Percentiles rank a stretch among this genome's conserved stretches.
phyloP scores from a whole-genome alignment of 768 basidiomycete genomes.

The Termitomyces sp. region DNA sequence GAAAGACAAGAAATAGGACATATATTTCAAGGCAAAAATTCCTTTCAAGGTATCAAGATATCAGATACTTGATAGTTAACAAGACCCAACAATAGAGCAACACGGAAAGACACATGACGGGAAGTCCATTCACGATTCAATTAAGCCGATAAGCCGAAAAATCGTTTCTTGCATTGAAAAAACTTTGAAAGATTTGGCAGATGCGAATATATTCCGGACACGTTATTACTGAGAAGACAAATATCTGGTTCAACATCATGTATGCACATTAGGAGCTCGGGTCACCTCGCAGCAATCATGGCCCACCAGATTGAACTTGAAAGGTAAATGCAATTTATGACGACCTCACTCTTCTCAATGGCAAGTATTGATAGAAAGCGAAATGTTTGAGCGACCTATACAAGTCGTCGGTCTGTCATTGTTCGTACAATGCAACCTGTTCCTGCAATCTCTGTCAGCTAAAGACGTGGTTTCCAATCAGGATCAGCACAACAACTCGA shows the following conservation, averaged over 20 bases:
- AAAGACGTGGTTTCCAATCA: conserved; percentile 1
- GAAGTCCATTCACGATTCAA: not conserved
- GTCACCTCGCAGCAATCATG: not conserved
- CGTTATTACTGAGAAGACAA: not conserved
- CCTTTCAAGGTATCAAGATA: too few relatives aligned
- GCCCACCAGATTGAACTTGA: not conserved
- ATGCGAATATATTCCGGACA: not conserved
- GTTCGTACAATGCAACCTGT: conserved; percentile 91
- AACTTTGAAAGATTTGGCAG: not conserved
- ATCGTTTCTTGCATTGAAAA: not conserved
- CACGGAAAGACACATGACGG: not conserved
- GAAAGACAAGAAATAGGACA: too few relatives aligned
- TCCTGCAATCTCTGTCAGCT: conserved; percentile 93
- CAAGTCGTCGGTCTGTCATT: conserved; percentile 56
- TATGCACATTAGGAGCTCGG: not conserved
- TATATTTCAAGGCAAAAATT: too few relatives aligned
- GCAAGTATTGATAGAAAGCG: not conserved
- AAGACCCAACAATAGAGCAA: not conserved
- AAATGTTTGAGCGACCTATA: conserved; percentile 23
- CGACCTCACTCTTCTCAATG: not conserved
- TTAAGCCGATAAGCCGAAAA: not conserved
- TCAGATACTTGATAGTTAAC: not conserved
- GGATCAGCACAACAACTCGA: conserved; percentile 14
- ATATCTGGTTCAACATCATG: not conserved
- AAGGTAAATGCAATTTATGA: not conserved